Evolutionary conservation across 306 rosid species (phyloP).

Genomic region (Quercus cerris): DNA sequence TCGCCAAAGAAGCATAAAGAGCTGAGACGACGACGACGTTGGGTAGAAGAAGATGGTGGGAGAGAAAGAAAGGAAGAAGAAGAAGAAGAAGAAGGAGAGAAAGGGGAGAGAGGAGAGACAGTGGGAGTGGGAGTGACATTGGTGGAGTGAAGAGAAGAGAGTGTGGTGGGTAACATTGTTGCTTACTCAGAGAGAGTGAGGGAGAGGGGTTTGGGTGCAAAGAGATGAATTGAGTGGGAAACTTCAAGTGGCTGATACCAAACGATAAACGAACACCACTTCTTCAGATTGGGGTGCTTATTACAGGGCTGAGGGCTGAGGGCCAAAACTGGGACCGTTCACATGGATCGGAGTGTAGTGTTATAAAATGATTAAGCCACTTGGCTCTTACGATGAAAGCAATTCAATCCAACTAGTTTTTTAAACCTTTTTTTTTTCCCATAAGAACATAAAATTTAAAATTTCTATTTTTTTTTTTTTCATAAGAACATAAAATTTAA

Average conservation of each 20-base stretch:
- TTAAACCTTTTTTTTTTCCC: no score
- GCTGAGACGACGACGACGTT: constrained; percentile 32
- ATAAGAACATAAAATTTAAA: no score
- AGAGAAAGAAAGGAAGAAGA: not conserved
- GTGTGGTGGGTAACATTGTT: constrained; percentile 44
- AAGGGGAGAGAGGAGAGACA: constrained; percentile 19
- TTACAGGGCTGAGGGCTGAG: no score
- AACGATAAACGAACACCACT: not conserved
- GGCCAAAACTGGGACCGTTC: no score
- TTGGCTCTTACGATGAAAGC: no score
- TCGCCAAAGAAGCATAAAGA: constrained; percentile 30
- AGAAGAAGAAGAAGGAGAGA: constrained; percentile 24
- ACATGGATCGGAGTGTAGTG: no score
- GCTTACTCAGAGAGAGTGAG: constrained; percentile 7
- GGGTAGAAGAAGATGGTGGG: constrained; percentile 31
- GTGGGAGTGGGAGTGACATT: constrained; percentile 34
- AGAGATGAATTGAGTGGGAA: not conserved
- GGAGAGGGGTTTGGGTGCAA: not conserved
- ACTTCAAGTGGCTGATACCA: not conserved
- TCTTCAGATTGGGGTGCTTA: no score
- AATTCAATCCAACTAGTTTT: no score
- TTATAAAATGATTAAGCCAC: no score
- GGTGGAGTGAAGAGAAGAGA: constrained; percentile 44
- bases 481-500: no score
- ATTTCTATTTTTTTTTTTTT: no score